Conservation (phyloP, 177 flowering plant species). For the Vitis hybrid region DNA sequence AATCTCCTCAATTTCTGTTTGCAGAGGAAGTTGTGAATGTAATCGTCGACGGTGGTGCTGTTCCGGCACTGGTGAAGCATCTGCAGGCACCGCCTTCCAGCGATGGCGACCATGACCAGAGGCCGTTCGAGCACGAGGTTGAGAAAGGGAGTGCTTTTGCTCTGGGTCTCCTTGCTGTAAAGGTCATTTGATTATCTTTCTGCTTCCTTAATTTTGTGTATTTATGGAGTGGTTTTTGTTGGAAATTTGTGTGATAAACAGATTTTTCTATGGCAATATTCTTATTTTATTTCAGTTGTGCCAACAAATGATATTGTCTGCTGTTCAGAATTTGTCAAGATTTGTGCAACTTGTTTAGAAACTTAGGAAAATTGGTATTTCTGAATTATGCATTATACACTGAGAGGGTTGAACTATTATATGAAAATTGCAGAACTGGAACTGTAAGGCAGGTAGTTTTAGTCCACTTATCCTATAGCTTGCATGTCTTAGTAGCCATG, state of each 20-base stretch:
- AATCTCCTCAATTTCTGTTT: background rate
- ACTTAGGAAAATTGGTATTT: too few relatives aligned
- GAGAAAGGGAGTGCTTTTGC: constrained; percentile 98
- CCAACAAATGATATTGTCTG: too few relatives aligned
- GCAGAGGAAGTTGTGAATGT: constrained; percentile 85
- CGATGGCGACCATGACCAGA: constrained; percentile 38
- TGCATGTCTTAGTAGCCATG: too few relatives aligned
- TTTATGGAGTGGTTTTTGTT: background rate
- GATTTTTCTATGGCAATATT: too few relatives aligned
- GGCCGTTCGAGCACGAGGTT: constrained; percentile 90
- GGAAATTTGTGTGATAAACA: background rate
- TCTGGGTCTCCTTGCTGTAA: constrained; percentile 92
- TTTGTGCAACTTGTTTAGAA: too few relatives aligned
- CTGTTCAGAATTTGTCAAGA: too few relatives aligned
- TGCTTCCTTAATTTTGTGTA: background rate
- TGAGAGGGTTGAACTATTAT: too few relatives aligned
- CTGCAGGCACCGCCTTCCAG: constrained; percentile 62
- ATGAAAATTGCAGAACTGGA: too few relatives aligned
- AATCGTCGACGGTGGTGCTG: constrained; percentile 92
- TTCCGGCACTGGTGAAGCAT: constrained; percentile 84
- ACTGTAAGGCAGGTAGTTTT: too few relatives aligned
- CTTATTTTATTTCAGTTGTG: too few relatives aligned
- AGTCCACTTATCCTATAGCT: too few relatives aligned
- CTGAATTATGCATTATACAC: too few relatives aligned
- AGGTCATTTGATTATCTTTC: constrained; percentile 44